phyloP scores from a whole-genome alignment of 495 filamentous ascomycete genomes.

The Aspergillus sclerotiicarbonarius region DNA sequence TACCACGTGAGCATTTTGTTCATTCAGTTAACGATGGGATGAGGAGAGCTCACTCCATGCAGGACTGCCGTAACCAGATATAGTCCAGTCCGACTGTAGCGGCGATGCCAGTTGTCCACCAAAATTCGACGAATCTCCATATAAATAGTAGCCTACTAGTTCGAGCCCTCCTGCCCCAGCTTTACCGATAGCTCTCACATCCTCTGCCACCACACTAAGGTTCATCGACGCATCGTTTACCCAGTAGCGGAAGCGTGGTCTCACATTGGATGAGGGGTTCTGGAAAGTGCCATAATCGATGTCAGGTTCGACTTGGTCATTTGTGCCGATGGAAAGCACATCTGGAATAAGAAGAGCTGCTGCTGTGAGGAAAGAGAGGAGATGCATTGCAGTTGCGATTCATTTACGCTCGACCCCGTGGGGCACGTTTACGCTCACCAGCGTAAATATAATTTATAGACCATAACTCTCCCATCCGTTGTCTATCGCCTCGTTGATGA shows the following conservation, averaged over 20 bases:
- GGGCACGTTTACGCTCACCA: too few species aligned
- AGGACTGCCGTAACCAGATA: conserved; percentile 17
- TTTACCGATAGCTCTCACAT: background rate
- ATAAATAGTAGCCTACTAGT: background rate
- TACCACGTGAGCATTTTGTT: background rate
- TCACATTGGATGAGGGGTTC: conserved; percentile 25
- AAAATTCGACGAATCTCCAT: conserved; percentile 1
- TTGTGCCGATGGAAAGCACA: background rate
- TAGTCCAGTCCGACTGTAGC: conserved; percentile 4
- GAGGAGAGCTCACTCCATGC: conserved; percentile 12
- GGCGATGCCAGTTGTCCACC: background rate
- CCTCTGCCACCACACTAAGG: background rate
- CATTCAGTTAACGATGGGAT: background rate
- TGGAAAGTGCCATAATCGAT: background rate
- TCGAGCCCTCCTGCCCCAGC: conserved; percentile 5
- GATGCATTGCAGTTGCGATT: background rate
- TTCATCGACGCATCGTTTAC: conserved; percentile 29
- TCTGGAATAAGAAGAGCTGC: background rate
- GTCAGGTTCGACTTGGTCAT: background rate
- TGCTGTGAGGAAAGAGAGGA: background rate
- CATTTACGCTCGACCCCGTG: too few species aligned
- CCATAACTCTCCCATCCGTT: too few species aligned
- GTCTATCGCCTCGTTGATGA: too few species aligned
- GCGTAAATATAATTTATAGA: too few species aligned
- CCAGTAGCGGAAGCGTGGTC: conserved; percentile 40